Base-by-base conservation (phyloP, 495 filamentous ascomycete species). In the Tuber calosporum region DNA sequence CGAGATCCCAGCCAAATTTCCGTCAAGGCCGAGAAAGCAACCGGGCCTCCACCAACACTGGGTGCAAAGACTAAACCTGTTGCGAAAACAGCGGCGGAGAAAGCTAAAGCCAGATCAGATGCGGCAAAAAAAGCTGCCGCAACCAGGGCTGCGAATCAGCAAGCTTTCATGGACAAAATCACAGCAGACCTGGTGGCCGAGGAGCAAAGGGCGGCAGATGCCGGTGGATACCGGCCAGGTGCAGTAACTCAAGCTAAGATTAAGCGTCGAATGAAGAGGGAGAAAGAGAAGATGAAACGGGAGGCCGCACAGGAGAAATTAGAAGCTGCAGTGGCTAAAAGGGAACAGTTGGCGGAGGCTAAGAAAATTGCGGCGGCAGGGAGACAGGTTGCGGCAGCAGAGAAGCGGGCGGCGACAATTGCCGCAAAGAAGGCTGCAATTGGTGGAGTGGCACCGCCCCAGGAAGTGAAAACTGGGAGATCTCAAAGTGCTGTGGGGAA, bases 1-100 rank as follows among this genome's bases (percentile, higher is more conserved):
- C 2, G 5, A 26, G n/a, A 11, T 11, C 0, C n/a, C 9, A 6
- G 2, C 5, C n/a, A 4, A 3, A 13, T 0, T 26, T 1, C 2
- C 8, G 22, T 1, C 0, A 26, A 13, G 2, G 9, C 1, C 1
- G 22, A 4, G n/a, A 26, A 58, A 6, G 1, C 26, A 0, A 34
- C 13, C n/a, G n/a, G 0, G 1, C 13, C 13, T 17, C 26, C 26
- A 17, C 26, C 30, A 17, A 30, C 26, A 15, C 26, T 6, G 2
- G 26, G 0, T 0, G 11, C 53, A 1, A 17, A 34, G 11, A 5
- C 53, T 5, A 62, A 34, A 62, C 4, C 53, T 4, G 4, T 5
- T 0, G 26, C 53, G 1, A 62, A 62, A 34, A 34, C 26, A 0
- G 53, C 53, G 0, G 26, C 26, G 3, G 53, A 34, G 26, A 34